Conservation (phyloP, 257 asterid genomes). For the Cordia subcordata region DNA sequence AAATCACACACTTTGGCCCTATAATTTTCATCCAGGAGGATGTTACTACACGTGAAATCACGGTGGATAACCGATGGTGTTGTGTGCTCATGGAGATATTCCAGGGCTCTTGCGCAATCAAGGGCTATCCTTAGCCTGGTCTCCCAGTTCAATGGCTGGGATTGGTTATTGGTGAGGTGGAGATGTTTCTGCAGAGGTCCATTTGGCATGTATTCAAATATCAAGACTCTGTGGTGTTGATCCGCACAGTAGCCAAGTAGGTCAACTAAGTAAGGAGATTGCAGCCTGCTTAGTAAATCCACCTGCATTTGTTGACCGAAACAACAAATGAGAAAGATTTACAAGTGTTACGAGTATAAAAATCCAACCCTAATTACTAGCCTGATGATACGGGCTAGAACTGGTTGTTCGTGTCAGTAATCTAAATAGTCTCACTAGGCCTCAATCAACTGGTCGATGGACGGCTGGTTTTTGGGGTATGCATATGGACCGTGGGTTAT, state of each 20-base stretch:
- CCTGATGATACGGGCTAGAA: too few relatives aligned
- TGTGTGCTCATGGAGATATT: slow-evolving; percentile 63
- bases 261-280: slow-evolving; percentile 52
- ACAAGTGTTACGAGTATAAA: too few relatives aligned
- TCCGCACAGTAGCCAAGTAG: slow-evolving; percentile 85
- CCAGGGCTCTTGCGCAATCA: slow-evolving; percentile 72
- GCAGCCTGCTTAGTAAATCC: slow-evolving; percentile 60
- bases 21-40: slow-evolving; percentile 55
- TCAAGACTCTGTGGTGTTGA: slow-evolving; percentile 58
- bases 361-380: too few relatives aligned
- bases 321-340: not conserved
- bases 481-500: too few relatives aligned
- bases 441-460: too few relatives aligned
- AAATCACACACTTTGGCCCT: slow-evolving; percentile 73
- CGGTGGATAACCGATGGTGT: slow-evolving; percentile 74
- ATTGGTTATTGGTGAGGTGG: slow-evolving; percentile 23
- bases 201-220: slow-evolving; percentile 61
- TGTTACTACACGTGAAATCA: slow-evolving; percentile 60
- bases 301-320: slow-evolving; percentile 40
- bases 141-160: slow-evolving; percentile 48
- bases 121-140: slow-evolving; percentile 54
- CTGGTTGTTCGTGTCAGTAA: too few relatives aligned
- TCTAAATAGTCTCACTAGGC: too few relatives aligned
- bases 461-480: too few relatives aligned
- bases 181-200: slow-evolving; percentile 60